phyloP scores from a whole-genome alignment of 306 rosid species.

The Cucurbita ficifolia region DNA sequence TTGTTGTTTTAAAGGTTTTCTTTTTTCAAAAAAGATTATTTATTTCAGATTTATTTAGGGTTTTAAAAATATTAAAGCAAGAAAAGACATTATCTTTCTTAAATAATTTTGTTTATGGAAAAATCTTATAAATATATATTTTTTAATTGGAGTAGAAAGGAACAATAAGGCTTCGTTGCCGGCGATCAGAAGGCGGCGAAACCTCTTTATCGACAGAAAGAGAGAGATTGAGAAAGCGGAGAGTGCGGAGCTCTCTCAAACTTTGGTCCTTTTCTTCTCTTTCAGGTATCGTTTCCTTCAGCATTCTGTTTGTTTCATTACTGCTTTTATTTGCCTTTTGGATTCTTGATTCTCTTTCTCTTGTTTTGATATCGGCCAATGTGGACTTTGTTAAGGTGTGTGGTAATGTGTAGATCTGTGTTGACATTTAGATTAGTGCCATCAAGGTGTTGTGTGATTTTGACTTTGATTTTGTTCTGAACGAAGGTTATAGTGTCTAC shows the following conservation, averaged over 20 bases:
- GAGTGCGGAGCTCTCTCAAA: background rate
- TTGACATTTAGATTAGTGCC: background rate
- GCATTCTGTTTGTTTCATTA: background rate
- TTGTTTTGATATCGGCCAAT: background rate
- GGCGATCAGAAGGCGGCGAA: background rate
- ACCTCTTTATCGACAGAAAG: background rate
- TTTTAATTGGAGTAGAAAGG: background rate
- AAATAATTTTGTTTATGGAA: no score
- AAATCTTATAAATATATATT: no score
- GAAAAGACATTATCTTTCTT: no score
- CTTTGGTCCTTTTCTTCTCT: constrained; percentile 1
- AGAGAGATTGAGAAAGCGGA: background rate
- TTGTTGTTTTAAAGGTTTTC: no score
- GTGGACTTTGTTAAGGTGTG: background rate
- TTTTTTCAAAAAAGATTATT: no score
- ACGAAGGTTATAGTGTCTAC: background rate
- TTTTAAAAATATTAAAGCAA: no score
- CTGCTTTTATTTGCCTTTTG: background rate
- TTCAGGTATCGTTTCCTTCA: background rate
- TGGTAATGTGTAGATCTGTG: background rate
- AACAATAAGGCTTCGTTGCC: background rate
- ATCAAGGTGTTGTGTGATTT: background rate
- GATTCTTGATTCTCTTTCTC: background rate
- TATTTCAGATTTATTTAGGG: no score
- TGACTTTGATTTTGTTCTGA: background rate